These are phyloP conservation scores for Erodium maritimum DNA, from an alignment of 345 rosid species.

Conservation along the genomic window DNA sequence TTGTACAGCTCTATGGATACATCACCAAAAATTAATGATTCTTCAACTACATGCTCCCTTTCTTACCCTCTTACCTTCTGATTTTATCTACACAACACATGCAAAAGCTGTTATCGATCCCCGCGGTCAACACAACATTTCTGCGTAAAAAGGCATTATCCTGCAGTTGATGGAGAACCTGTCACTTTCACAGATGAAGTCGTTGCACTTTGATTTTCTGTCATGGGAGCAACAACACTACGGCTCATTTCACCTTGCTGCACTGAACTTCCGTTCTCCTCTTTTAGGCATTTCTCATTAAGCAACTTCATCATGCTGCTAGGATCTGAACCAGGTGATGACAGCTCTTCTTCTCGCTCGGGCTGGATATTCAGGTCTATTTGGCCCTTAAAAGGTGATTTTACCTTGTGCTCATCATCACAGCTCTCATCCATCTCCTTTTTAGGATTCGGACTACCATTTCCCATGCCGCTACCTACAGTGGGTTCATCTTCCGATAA, in stretches of 20 bases:
- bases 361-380: slow-evolving; percentile 92
- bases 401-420: slow-evolving; percentile 35
- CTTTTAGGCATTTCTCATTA: slow-evolving; percentile 28
- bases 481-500: slow-evolving; percentile 30
- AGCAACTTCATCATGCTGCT: slow-evolving; percentile 27
- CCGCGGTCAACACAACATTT: background rate
- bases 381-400: slow-evolving; percentile 57
- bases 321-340: slow-evolving; percentile 46
- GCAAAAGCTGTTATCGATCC: background rate
- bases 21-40: too few species aligned
- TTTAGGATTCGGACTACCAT: slow-evolving; percentile 32
- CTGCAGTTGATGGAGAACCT: background rate
- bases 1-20: too few species aligned
- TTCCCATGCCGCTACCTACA: slow-evolving; percentile 29
- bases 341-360: slow-evolving; percentile 68
- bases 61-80: background rate
- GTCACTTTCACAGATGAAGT: background rate
- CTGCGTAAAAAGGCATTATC: background rate
- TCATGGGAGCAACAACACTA: background rate
- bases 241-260: background rate
- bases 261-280: slow-evolving; percentile 6
- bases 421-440: slow-evolving; percentile 29
- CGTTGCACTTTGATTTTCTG: background rate
- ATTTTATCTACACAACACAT: background rate
- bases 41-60: background rate